phyloP scores from a whole-genome alignment of 805 yeast species.

The Candida silvicultrix region DNA sequence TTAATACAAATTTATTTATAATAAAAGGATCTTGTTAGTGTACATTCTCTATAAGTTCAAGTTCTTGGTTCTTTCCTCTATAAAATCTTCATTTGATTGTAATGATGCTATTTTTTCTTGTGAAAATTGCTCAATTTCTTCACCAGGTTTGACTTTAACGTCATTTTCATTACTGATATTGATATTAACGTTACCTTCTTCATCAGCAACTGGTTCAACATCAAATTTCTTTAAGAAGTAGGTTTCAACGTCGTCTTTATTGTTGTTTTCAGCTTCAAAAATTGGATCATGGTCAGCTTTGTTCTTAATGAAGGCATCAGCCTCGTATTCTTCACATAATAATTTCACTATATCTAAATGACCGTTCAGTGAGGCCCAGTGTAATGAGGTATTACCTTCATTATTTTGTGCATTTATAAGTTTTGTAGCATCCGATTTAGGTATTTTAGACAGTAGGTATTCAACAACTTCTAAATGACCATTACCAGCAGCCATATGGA shows the following conservation, averaged over 20 bases:
- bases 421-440: conserved; percentile 36
- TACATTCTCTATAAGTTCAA: conserved; percentile 8
- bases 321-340: conserved; percentile 67
- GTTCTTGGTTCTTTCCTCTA: conserved; percentile 25
- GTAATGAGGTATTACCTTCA: conserved; percentile 89
- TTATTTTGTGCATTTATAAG: conserved; percentile 54
- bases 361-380: conserved; percentile 94
- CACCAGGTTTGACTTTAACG: conserved; percentile 40
- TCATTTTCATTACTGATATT: conserved; percentile 19
- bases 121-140: conserved; percentile 42
- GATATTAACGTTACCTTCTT: conserved; percentile 31
- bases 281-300: conserved; percentile 73
- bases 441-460: conserved; percentile 46
- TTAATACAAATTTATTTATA: too few species aligned
- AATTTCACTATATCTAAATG: conserved; percentile 64
- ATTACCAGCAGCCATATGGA: conserved; percentile 96
- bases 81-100: conserved; percentile 26
- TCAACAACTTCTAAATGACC: conserved; percentile 72
- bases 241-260: conserved; percentile 68
- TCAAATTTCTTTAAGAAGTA: conserved; percentile 71
- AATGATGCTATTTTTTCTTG: conserved; percentile 38
- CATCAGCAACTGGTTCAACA: conserved; percentile 53
- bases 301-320: conserved; percentile 80
- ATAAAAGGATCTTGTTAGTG: too few species aligned
- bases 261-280: conserved; percentile 81